Percentiles rank a stretch among this genome's conserved stretches.
Evolutionary conservation across 768 basidiomycete species (phyloP).

Genomic region (Tylopilus intermedius): DNA sequence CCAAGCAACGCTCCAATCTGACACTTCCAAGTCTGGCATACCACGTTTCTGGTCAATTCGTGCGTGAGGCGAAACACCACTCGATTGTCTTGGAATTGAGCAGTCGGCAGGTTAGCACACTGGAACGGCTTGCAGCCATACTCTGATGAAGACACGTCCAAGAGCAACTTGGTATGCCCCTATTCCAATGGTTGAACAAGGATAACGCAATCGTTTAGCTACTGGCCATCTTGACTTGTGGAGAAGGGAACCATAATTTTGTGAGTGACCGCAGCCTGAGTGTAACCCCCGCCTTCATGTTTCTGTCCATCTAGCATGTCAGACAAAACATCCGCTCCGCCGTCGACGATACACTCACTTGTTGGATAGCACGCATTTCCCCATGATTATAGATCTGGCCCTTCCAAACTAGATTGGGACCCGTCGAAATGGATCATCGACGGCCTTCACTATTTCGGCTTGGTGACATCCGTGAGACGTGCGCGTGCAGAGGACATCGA

Average conservation of each 20-base stretch:
- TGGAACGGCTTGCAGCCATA: slow-evolving; percentile 12
- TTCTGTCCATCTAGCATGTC: slow-evolving; percentile 5
- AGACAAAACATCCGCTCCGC: not conserved
- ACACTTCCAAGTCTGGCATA: slow-evolving; percentile 7
- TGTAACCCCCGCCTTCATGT: not conserved
- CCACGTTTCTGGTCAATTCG: slow-evolving; percentile 11
- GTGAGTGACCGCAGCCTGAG: not conserved
- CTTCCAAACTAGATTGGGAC: slow-evolving; percentile 11
- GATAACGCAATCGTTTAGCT: slow-evolving; percentile 3
- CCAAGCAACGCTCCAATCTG: not conserved
- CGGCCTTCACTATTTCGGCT: slow-evolving; percentile 2
- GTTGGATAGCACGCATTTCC: slow-evolving; percentile 9
- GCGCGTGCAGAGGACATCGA: slow-evolving; percentile 8
- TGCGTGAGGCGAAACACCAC: not conserved
- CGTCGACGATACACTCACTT: slow-evolving; percentile 2
- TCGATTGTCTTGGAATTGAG: not conserved
- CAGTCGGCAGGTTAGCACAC: slow-evolving; percentile 4
- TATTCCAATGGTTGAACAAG: not conserved
- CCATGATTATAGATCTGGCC: slow-evolving; percentile 12
- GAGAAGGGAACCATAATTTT: slow-evolving; percentile 14
- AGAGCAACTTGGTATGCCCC: slow-evolving; percentile 5
- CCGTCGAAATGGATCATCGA: slow-evolving; percentile 14
- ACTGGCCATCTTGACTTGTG: slow-evolving; percentile 10
- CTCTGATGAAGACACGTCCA: slow-evolving; percentile 13
- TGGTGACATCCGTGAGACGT: slow-evolving; percentile 6